Conservation (phyloP, 2,329 filamentous ascomycete genomes). For the Domatiomyces catenatus region DNA sequence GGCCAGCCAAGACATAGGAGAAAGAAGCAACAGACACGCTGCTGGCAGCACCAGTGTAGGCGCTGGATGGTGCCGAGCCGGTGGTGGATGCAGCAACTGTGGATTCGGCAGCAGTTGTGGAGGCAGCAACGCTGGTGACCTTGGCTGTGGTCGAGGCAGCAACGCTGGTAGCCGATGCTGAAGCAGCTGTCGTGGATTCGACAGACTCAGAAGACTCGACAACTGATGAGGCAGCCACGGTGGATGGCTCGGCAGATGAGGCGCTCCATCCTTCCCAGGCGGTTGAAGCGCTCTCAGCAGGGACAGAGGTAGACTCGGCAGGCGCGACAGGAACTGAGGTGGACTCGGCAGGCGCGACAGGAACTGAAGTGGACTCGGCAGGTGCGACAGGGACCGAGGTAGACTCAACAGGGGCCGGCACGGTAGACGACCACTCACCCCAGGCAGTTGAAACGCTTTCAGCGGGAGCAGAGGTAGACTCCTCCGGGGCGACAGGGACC, state of each 20-base stretch:
- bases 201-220: not conserved
- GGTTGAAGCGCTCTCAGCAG: not conserved
- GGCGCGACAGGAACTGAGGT: not conserved
- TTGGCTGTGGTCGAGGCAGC: not conserved
- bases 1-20: not conserved
- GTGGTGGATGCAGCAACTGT: conserved; percentile 5
- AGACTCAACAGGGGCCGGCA: not conserved
- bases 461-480: not conserved
- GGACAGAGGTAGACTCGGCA: not conserved
- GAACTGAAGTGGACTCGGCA: not conserved
- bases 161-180: not conserved
- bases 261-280: not conserved
- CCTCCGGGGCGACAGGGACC: not conserved
- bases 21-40: not conserved
- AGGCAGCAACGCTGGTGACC: not conserved
- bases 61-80: conserved; percentile 6
- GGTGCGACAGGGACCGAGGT: not conserved
- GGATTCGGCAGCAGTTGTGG: not conserved
- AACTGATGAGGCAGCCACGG: not conserved
- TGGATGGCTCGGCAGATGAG: not conserved
- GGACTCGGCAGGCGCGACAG: not conserved
- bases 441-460: not conserved
- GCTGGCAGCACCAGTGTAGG: conserved; percentile 4
- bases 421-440: no score
- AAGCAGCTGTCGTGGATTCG: no score